Percentiles rank a stretch among this genome's conserved stretches.
Evolutionary conservation across 2,329 filamentous ascomycete genomes (phyloP).

Genomic region (Ophiocordyceps camponoti-leonardi): DNA sequence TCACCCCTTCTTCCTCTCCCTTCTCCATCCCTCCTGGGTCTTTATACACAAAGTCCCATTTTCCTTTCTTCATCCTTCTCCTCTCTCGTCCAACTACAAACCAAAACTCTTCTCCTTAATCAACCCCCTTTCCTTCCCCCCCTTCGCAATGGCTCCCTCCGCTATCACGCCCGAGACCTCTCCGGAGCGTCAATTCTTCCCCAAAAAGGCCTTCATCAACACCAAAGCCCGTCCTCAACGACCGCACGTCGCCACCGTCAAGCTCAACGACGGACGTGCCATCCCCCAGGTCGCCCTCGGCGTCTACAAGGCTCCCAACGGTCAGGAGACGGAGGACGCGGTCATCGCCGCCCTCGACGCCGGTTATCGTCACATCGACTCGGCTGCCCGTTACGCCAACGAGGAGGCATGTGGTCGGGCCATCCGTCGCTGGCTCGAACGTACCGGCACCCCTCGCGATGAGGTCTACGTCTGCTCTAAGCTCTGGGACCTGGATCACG

Average conservation of each 20-base stretch:
- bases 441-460: conserved; percentile 44
- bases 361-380: conserved; percentile 36
- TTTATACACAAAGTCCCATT: too few relatives aligned
- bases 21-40: too few relatives aligned
- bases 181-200: conserved; percentile 12
- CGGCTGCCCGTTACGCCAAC: conserved; percentile 41
- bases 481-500: conserved; percentile 39
- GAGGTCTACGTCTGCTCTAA: conserved; percentile 53
- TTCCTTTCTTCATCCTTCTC: not conserved
- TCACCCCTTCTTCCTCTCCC: too few relatives aligned
- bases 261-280: conserved; percentile 53
- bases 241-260: conserved; percentile 22
- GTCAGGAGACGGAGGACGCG: conserved; percentile 39
- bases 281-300: conserved; percentile 40
- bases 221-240: too few relatives aligned
- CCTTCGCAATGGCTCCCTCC: conserved; percentile 16
- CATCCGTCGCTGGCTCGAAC: conserved; percentile 50
- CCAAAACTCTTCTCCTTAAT: too few relatives aligned
- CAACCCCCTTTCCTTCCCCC: not conserved
- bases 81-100: not conserved
- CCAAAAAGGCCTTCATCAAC: conserved; percentile 10
- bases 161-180: conserved; percentile 17
- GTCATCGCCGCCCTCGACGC: conserved; percentile 43
- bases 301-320: conserved; percentile 28
- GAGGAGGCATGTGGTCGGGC: conserved; percentile 54